Conservation (phyloP, 192 early-diverging fungal species). For the Rhizoclosmatium globosum region DNA sequence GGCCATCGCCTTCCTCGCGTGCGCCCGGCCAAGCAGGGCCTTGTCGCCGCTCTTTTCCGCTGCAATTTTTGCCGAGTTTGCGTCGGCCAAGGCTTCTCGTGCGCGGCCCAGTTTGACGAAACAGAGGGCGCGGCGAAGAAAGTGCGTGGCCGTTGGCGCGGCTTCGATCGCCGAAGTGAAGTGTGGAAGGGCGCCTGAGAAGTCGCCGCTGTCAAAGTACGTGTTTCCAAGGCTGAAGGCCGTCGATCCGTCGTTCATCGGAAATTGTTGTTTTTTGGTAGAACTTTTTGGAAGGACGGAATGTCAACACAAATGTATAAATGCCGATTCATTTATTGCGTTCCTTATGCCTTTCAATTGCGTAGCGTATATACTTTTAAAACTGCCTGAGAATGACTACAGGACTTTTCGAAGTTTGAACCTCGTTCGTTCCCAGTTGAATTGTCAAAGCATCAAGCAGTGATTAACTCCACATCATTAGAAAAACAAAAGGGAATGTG, state of each 20-base stretch:
- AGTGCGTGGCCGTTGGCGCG: constrained; percentile 68
- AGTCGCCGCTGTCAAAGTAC: constrained; percentile 83
- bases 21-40: not conserved
- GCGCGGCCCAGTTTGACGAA: constrained; percentile 72
- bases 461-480: no score
- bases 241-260: constrained; percentile 4
- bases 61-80: constrained; percentile 51
- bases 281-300: not conserved
- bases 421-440: no score
- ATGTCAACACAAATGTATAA: no score
- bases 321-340: not conserved
- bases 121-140: constrained; percentile 69
- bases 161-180: constrained; percentile 73
- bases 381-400: no score
- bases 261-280: not conserved
- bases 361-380: no score
- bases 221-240: constrained; percentile 66
- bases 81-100: constrained; percentile 72
- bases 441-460: no score
- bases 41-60: not conserved
- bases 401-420: no score
- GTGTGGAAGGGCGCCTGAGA: constrained; percentile 71
- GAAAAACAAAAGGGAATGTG: no score
- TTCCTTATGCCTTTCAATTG: not conserved
- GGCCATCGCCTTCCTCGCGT: constrained; percentile 29